Conservation (phyloP, 257 asterid genomes). For the Primulina huaijiensis region DNA sequence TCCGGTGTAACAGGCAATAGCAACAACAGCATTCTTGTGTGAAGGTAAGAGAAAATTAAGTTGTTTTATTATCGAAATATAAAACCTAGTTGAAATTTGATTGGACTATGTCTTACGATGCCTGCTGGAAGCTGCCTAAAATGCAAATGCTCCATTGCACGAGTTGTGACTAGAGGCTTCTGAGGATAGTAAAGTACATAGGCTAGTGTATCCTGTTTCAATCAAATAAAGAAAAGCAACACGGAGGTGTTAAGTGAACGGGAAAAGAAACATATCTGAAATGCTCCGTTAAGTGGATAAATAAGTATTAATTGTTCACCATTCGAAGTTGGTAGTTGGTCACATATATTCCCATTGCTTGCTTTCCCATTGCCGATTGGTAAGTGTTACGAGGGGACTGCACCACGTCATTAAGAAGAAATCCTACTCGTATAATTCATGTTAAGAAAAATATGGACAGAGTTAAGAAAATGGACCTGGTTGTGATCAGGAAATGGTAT, state of each 20-base stretch:
- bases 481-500: conserved; percentile 98
- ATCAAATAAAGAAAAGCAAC: conserved; percentile 4
- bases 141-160: conserved; percentile 99
- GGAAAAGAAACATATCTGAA: background rate
- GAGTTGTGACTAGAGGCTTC: conserved; percentile 92
- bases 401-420: conserved; percentile 25
- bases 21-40: conserved; percentile 70
- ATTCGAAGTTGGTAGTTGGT: conserved; percentile 88
- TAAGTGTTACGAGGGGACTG: conserved; percentile 99
- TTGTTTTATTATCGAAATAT: conserved; percentile 30
- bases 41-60: conserved; percentile 40
- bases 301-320: background rate
- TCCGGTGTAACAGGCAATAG: conserved; percentile 72
- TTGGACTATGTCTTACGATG: conserved; percentile 28
- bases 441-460: background rate
- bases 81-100: background rate
- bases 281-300: background rate
- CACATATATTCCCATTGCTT: conserved; percentile 95
- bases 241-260: background rate
- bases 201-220: conserved; percentile 84
- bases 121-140: conserved; percentile 98
- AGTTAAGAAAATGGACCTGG: conserved; percentile 51
- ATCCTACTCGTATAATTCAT: too few relatives aligned
- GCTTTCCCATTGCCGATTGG: conserved; percentile 99
- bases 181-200: conserved; percentile 95